Evolutionary conservation across 2,329 filamentous ascomycete species (phyloP), one percentile per base, ranked within the genome.

Genomic region (Cladosporium sp.): DNA sequence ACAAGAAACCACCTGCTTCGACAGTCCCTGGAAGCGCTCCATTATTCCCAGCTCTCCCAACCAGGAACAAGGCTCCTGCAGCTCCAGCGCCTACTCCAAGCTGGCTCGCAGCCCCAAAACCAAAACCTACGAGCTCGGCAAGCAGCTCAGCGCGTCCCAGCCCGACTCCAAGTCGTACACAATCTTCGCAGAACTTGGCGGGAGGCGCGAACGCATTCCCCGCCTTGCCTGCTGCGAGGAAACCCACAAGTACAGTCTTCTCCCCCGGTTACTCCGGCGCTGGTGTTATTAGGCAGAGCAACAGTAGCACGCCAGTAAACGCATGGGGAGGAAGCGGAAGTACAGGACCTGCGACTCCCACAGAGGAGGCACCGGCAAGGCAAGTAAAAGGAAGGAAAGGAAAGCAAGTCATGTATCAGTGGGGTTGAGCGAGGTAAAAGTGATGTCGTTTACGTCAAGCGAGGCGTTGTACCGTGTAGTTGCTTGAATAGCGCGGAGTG

Each of bases 141-240:
- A 64, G 69, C 6, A 68, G 55, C 40, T 73, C 70, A n/a, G 69
- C 73, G 28, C 67, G 73, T 5, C 65, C 71, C 5, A 74, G 73
- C 69, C 66, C 79, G 72, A 69, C 71, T 44, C 74, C 76, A 3
- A 78, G 80, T 58, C 74, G 81, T 16, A 74, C 77, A 29, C 67
- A 70, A n/a, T 74, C 72, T 1, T 69, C 70, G 5, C 67, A 69
- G 26, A 74, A 75, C 50, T 35, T 73, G 26, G 60, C 70, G 8
- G 70, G 68, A 18, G 75, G 73, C 10, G 72, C 75, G 11, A 89
- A 93, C 68, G 87, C 88, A 0, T 97, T 97, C 78, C 94, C 93
- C 0, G 89, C 92, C 1, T 83, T 97, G 0, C 93, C 93, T 0
- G 84, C 88, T 0, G 93, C 92, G 1, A 85, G 91, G 0, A 97